Conservation (phyloP, 2,329 filamentous ascomycete species). For the Pseudogymnoascus sp. region DNA sequence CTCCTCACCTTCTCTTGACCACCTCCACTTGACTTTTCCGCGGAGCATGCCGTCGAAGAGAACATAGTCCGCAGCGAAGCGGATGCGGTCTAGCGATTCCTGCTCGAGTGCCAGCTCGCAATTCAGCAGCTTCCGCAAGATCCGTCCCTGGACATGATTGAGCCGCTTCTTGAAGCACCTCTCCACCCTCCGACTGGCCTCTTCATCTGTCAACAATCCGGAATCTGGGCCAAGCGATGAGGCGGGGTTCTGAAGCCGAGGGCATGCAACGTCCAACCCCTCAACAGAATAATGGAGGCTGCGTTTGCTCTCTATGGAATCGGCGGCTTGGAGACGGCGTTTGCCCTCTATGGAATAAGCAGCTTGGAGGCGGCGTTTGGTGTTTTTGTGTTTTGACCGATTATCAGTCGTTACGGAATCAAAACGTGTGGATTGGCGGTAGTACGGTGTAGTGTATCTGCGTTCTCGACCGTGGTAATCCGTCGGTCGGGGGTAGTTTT, state of each 20-base stretch:
- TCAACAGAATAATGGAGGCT: background rate
- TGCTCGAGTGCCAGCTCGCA: constrained; percentile 45
- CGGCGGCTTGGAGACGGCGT: background rate
- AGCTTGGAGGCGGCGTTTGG: background rate
- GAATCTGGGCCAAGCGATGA: background rate
- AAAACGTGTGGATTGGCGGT: background rate
- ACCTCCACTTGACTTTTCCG: constrained; percentile 55
- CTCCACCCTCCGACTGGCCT: background rate
- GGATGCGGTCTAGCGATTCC: constrained; percentile 49
- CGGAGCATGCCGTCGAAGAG: constrained; percentile 53
- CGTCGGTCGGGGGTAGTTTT: background rate
- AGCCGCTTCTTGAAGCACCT: constrained; percentile 11
- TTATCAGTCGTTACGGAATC: background rate
- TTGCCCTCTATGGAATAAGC: background rate
- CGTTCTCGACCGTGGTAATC: background rate
- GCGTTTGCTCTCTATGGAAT: too few relatives aligned
- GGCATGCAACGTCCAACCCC: background rate
- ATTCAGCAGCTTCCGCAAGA: constrained; percentile 51
- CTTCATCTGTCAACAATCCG: background rate
- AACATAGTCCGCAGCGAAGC: constrained; percentile 53
- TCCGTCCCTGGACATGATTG: constrained; percentile 41
- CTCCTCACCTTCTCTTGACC: constrained; percentile 44
- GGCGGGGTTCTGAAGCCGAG: background rate
- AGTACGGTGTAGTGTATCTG: background rate
- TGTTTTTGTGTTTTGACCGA: background rate